phyloP scores from a whole-genome alignment of 2,329 filamentous ascomycete genomes.

The Phoma sp. region DNA sequence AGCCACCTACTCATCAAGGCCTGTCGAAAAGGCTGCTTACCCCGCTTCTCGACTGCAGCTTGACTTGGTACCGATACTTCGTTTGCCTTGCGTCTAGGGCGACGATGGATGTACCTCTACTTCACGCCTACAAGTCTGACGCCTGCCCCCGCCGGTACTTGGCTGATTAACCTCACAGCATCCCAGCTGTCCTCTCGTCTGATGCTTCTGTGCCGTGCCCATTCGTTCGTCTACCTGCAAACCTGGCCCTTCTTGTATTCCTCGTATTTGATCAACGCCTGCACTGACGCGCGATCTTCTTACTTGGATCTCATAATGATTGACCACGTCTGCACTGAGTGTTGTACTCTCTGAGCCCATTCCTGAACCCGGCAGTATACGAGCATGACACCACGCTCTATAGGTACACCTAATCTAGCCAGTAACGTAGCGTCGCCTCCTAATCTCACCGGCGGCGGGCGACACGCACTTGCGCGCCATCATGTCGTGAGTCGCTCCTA shows the following conservation, averaged over 20 bases:
- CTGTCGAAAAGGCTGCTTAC: slow-evolving; percentile 30
- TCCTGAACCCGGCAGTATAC: slow-evolving; percentile 36
- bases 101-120: slow-evolving; percentile 36
- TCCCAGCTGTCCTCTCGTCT: slow-evolving; percentile 42
- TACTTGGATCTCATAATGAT: slow-evolving; percentile 49
- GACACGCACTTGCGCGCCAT: slow-evolving; percentile 33
- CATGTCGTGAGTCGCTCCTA: slow-evolving; percentile 48
- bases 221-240: slow-evolving; percentile 44
- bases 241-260: slow-evolving; percentile 47
- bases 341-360: slow-evolving; percentile 39
- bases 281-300: slow-evolving; percentile 41
- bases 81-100: slow-evolving; percentile 11
- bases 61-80: slow-evolving; percentile 38
- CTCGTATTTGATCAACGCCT: slow-evolving; percentile 49
- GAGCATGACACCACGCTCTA: slow-evolving; percentile 44
- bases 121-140: slow-evolving; percentile 20
- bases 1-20: slow-evolving; percentile 43
- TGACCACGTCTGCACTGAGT: slow-evolving; percentile 40
- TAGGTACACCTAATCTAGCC: slow-evolving; percentile 32
- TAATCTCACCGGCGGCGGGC: slow-evolving; percentile 25
- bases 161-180: slow-evolving; percentile 38
- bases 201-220: slow-evolving; percentile 30
- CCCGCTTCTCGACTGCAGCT: slow-evolving; percentile 45
- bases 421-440: slow-evolving; percentile 40
- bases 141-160: slow-evolving; percentile 38